These are phyloP conservation scores for Pseudocercospora macadamiae DNA, from an alignment of 2,329 filamentous ascomycete genomes.

Conservation along the genomic window DNA sequence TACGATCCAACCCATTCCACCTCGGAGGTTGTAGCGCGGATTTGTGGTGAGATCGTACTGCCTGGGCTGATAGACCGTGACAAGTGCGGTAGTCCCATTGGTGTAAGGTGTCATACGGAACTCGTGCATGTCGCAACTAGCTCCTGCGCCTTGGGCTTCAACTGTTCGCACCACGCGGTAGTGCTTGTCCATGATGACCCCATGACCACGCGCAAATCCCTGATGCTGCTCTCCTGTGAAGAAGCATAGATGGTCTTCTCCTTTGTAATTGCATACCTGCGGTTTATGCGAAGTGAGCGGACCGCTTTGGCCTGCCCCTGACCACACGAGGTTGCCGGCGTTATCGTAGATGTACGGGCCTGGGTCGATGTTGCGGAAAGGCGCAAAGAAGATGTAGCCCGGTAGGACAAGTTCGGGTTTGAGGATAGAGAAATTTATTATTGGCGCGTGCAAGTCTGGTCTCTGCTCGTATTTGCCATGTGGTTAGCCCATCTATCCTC, in stretches of 20 bases:
- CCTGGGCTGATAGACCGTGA: conserved; percentile 44
- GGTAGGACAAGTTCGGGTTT: conserved; percentile 43
- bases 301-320: conserved; percentile 53
- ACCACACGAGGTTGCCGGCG: conserved; percentile 55
- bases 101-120: conserved; percentile 51
- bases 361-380: conserved; percentile 53
- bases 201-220: conserved; percentile 56
- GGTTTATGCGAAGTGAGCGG: conserved; percentile 54
- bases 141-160: conserved; percentile 41
- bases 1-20: conserved; percentile 55
- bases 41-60: conserved; percentile 52
- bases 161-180: conserved; percentile 55
- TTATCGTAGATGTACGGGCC: conserved; percentile 58
- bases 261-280: conserved; percentile 54
- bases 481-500: conserved; percentile 15
- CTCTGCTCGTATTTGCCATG: conserved; percentile 30
- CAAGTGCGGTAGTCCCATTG: conserved; percentile 44
- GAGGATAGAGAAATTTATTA: conserved; percentile 38
- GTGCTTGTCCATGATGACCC: conserved; percentile 55
- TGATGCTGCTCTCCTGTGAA: conserved; percentile 56
- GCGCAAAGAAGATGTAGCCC: conserved; percentile 56
- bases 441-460: conserved; percentile 44
- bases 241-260: conserved; percentile 55
- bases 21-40: conserved; percentile 39
- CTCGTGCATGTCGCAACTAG: conserved; percentile 58